phyloP scores from a whole-genome alignment of 495 filamentous ascomycete species.

The Aspergillus heteromorphus region DNA sequence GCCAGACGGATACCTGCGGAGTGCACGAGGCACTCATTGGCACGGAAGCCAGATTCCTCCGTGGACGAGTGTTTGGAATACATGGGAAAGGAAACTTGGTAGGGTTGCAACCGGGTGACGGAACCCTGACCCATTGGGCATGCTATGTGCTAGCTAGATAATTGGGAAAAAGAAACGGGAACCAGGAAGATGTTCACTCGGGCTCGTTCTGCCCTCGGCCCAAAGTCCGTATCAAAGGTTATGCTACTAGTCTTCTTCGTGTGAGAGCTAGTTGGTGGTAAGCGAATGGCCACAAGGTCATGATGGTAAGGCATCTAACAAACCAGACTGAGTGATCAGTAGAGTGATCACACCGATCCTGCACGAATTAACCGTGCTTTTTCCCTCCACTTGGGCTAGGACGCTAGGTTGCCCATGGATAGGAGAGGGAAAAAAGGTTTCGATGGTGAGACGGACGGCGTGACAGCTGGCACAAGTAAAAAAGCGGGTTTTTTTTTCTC shows the following conservation, averaged over 20 bases:
- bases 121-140: slow-evolving; percentile 18
- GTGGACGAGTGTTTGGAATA: slow-evolving; percentile 10
- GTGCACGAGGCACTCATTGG: slow-evolving; percentile 19
- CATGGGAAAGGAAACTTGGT: slow-evolving; percentile 10
- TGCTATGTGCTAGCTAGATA: slow-evolving; percentile 13
- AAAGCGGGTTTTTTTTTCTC: slow-evolving; percentile 20
- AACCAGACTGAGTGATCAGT: slow-evolving; percentile 17
- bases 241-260: slow-evolving; percentile 11
- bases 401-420: slow-evolving; percentile 25
- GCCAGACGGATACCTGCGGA: slow-evolving; percentile 22
- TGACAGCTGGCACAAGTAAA: slow-evolving; percentile 37
- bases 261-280: slow-evolving; percentile 20
- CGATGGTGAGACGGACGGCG: slow-evolving; percentile 31
- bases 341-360: slow-evolving; percentile 14
- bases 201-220: slow-evolving; percentile 4
- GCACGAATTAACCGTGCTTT: slow-evolving; percentile 9
- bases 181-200: slow-evolving; percentile 7
- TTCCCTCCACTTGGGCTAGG: slow-evolving; percentile 8
- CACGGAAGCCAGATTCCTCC: slow-evolving; percentile 12
- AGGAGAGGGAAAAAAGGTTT: slow-evolving; percentile 18
- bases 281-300: slow-evolving; percentile 14
- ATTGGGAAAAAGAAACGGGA: slow-evolving; percentile 7
- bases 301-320: slow-evolving; percentile 15
- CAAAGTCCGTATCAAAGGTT: slow-evolving; percentile 14
- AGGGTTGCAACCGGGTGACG: slow-evolving; percentile 25